These are phyloP conservation scores for Wickerhamiella azyma DNA, from an alignment of 805 yeast genomes.

Conservation along the genomic window DNA sequence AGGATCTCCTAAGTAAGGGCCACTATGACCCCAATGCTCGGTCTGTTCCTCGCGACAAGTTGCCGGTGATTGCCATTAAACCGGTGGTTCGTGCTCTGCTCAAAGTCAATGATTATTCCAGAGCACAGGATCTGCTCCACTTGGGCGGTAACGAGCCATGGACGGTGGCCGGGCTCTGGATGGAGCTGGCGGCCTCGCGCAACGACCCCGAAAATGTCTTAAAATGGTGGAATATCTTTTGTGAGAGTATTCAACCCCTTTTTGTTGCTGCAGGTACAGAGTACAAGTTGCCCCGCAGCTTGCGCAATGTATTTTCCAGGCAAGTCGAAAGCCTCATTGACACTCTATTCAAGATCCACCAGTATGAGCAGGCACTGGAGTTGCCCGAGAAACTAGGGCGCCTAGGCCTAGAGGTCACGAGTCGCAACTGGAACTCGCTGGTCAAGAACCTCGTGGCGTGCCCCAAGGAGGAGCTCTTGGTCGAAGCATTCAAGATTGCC, in stretches of 20 bases:
- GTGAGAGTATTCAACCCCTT: slow-evolving; percentile 1
- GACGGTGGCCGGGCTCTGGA: slow-evolving; percentile 12
- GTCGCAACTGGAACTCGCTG: slow-evolving; percentile 6
- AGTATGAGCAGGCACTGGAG: background rate
- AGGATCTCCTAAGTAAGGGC: slow-evolving; percentile 13
- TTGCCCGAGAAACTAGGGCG: slow-evolving; percentile 10
- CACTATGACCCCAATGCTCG: slow-evolving; percentile 19
- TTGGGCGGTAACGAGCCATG: background rate
- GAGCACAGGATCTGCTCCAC: slow-evolving; percentile 18
- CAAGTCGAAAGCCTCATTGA: slow-evolving; percentile 9
- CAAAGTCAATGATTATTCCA: slow-evolving; percentile 9
- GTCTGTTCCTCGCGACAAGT: slow-evolving; percentile 19
- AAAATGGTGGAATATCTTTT: slow-evolving; percentile 13
- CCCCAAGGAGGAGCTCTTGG: background rate
- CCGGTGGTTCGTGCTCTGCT: slow-evolving; percentile 16
- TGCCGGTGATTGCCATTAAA: slow-evolving; percentile 19
- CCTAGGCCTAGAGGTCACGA: slow-evolving; percentile 2
- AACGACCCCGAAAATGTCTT: slow-evolving; percentile 1
- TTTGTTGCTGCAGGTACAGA: background rate
- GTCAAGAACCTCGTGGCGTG: slow-evolving; percentile 2
- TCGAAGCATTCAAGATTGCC: slow-evolving; percentile 1
- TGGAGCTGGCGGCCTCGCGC: slow-evolving; percentile 12
- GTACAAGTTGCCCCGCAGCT: background rate
- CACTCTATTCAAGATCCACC: slow-evolving; percentile 3
- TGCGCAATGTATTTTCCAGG: slow-evolving; percentile 9